Base-by-base conservation (phyloP, 1,284 basidiomycete species). In the Melanopsichium pennsylvanicum region DNA sequence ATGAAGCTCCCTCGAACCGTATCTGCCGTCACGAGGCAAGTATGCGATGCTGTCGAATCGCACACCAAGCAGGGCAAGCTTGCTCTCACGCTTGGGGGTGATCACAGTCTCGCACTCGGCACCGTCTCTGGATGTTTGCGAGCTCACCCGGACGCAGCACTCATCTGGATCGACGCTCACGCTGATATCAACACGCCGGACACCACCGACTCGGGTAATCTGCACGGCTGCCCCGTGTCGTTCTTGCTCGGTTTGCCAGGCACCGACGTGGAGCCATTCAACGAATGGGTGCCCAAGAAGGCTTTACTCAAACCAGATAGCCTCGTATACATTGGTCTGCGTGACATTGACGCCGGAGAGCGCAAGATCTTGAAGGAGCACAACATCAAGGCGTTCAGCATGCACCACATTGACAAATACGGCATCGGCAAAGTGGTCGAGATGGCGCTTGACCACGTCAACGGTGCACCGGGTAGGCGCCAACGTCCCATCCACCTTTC, bases 361-460 rank as follows among this genome's bases (percentile, higher is more conserved):
- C 93, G 93, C 83, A 86, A 85, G 68, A 91, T 98, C 74, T 85
- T 98, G 56, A 88, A 86, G 73, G 88, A 95, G 74, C 86, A 92
- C 82, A 88, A 61, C 49, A 97, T 99, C 86, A 93, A 91, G 82
- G 90, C 89, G 10, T 98, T 91, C 85, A 91, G 89, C 64, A 99
- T 99, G 96, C 93, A 97, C 84, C 92, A 98, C 70, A 90, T 99
- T 48, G 96, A 99, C 84, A 91, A 88, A 83, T 90, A 92, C 79
- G 96, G 96, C 41, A 98, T 99, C 70, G 95, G 80, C 27, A 73
- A 72, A 41, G 78, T 97, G 52, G 89, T 97, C 54, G 92, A 97
- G 79, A 91, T 94, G 91, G 96, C 94, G 27, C 84, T 98, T 63
- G 91, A 96, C 80, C 87, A 92, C 81, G 89, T 98, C 75, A 97